These are phyloP conservation scores for Cicer cuneatum DNA, from an alignment of 306 rosid species.

Conservation along the genomic window DNA sequence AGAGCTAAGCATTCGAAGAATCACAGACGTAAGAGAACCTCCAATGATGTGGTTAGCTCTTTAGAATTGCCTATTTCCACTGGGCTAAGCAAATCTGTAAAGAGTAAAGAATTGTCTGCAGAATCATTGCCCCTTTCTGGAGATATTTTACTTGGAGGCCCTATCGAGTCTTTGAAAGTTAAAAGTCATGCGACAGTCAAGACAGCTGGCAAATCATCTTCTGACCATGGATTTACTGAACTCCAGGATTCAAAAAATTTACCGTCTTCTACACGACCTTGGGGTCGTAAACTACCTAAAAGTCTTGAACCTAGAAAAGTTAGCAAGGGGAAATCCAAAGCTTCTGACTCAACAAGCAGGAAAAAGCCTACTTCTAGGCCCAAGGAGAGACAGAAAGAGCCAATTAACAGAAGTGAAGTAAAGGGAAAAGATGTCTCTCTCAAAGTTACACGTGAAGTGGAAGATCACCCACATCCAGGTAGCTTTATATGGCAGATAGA, in stretches of 20 bases:
- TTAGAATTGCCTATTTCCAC: constrained; percentile 50
- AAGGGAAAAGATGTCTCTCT: constrained; percentile 51
- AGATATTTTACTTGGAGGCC: constrained; percentile 51
- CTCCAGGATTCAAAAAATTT: constrained; percentile 50
- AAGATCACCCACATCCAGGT: constrained; percentile 66
- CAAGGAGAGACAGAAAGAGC: constrained; percentile 59
- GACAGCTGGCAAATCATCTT: constrained; percentile 48
- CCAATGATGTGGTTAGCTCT: constrained; percentile 43
- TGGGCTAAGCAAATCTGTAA: constrained; percentile 54
- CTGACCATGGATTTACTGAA: constrained; percentile 47
- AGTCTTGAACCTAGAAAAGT: constrained; percentile 51
- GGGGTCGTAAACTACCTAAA: constrained; percentile 65
- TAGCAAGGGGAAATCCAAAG: constrained; percentile 57
- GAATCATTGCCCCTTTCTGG: constrained; percentile 52
- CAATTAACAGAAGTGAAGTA: constrained; percentile 58
- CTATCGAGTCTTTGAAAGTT: constrained; percentile 50
- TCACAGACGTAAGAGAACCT: constrained; percentile 54
- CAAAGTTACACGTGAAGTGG: constrained; percentile 50
- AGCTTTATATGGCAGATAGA: constrained; percentile 30
- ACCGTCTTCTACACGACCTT: constrained; percentile 53
- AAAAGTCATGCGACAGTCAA: constrained; percentile 47
- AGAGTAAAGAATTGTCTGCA: constrained; percentile 49
- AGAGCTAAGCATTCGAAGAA: constrained; percentile 63
- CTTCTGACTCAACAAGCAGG: constrained; percentile 58
- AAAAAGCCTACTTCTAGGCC: constrained; percentile 53